Base-by-base conservation (phyloP, 352 stramenopile species). In the Pythium rhizo-oryzae region DNA sequence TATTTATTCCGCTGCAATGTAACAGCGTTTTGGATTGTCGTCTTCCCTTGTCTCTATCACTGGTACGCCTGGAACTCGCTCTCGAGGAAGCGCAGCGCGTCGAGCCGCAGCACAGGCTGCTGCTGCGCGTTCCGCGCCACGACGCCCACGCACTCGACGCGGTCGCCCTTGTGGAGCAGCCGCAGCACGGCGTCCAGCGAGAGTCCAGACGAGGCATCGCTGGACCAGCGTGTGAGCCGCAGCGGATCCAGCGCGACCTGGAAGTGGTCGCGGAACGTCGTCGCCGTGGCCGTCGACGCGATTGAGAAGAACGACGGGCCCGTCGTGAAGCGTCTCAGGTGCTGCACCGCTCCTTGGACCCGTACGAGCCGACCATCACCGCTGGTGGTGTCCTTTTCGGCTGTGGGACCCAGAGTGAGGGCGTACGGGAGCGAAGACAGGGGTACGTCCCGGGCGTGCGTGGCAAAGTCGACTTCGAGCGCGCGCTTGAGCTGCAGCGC, bases 11-110 rank as follows among this genome's bases (percentile, higher is more conserved):
- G 12, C 19, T 23, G 41, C 5, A 15, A 33, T 7, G 28, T 6
- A 33, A 33, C 28, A 33, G 28, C 28, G 28, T 33, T 33, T 33
- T 33, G 28, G 28, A 33, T 33, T 33, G n/a, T n/a, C n/a, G n/a
- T 19, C 37, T 41, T 15, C 35, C 13, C 35, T 15, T 41, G 8
- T 60, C 11, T 50, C 1, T 35, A n/a, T n/a, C n/a, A 73, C 46
- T 69, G 57, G 39, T 75, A 75, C 19, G 50, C 47, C 53, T 75
- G 68, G 51, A 75, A 70, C 43, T 67, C 68, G 59, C 68, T 75
- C 44, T 64, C 41, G 13, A 68, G 11, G 25, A 75, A 75, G 1
- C 57, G 68, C 8, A 75, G 13, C 1, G 49, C 68, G 46, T 64
- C 44, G 21, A 70, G 30, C 8, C 59, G 58, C 7, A 75, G 56